A percentile compares a stretch with the other conserved stretches of the same genome.
These are phyloP conservation scores for Mychonastes homosphaera DNA, from an alignment of 139 green algal genomes.

Conservation along the genomic window DNA sequence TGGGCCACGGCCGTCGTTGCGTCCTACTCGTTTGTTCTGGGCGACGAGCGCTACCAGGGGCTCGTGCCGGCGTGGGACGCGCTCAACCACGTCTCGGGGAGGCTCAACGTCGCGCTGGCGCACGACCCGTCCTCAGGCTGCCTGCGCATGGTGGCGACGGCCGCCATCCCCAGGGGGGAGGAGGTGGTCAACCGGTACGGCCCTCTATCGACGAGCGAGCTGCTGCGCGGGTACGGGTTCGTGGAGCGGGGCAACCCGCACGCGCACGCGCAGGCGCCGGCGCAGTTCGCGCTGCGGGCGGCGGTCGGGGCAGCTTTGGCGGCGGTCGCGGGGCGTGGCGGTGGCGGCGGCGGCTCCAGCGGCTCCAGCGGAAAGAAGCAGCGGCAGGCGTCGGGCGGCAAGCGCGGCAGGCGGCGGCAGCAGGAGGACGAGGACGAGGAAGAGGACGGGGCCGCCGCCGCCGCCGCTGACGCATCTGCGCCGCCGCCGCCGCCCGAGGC, in stretches of 20 bases:
- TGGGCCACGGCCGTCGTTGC: conserved; percentile 49
- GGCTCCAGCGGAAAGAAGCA: not conserved
- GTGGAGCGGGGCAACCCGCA: conserved; percentile 27
- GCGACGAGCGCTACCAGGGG: conserved; percentile 49
- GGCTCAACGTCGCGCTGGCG: conserved; percentile 44
- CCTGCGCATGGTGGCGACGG: conserved; percentile 62
- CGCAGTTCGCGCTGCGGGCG: conserved; percentile 12
- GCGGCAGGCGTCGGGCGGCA: not conserved
- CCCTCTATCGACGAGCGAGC: conserved; percentile 42
- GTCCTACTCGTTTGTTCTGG: conserved; percentile 60
- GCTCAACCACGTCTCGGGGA: conserved; percentile 55
- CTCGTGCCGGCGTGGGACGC: conserved; percentile 23
- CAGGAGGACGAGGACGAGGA: not conserved
- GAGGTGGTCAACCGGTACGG: conserved; percentile 68
- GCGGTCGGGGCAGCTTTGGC: conserved; percentile 5
- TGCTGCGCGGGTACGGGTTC: conserved; percentile 51
- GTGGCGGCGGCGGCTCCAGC: not conserved
- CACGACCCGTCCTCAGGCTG: conserved; percentile 25
- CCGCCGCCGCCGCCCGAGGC: too few species aligned
- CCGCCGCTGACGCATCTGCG: too few species aligned
- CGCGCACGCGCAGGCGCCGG: conserved; percentile 25
- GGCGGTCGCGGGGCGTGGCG: not conserved
- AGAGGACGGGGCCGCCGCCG: not conserved
- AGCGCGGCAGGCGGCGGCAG: not conserved
- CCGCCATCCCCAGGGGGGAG: conserved; percentile 34